Evolutionary conservation across 1,284 basidiomycete genomes (phyloP).

Genomic region (Ganoderma multipileum): DNA sequence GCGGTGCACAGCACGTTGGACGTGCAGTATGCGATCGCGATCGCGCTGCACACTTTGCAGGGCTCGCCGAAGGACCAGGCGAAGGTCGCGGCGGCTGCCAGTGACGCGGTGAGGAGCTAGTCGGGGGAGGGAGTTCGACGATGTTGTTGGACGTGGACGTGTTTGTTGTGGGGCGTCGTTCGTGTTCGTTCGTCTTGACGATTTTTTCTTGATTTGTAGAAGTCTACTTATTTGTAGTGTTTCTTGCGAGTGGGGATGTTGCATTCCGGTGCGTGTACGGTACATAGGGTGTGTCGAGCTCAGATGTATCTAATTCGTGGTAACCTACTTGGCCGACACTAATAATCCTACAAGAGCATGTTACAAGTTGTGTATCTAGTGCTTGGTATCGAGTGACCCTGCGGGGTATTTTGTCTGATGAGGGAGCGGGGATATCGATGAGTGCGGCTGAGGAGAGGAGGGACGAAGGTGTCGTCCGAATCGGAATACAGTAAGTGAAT

Average conservation of each 20-base stretch:
- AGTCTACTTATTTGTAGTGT: background rate
- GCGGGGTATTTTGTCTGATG: background rate
- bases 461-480: too few relatives aligned
- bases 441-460: background rate
- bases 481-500: too few relatives aligned
- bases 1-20: conserved; percentile 6
- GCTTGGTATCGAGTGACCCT: background rate
- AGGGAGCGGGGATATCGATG: background rate
- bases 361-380: background rate
- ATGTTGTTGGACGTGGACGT: background rate
- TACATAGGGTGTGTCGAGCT: background rate
- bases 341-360: background rate
- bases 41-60: conserved; percentile 18
- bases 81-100: background rate
- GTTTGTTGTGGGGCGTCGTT: background rate
- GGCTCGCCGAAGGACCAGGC: background rate
- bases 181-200: background rate
- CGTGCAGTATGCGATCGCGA: conserved; percentile 28
- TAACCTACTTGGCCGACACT: background rate
- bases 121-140: background rate
- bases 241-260: background rate
- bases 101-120: conserved; percentile 1
- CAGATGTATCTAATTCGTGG: background rate
- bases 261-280: background rate
- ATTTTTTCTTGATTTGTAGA: background rate